phyloP scores from a whole-genome alignment of 2,329 filamentous ascomycete species.

The Thelonectria blattea region DNA sequence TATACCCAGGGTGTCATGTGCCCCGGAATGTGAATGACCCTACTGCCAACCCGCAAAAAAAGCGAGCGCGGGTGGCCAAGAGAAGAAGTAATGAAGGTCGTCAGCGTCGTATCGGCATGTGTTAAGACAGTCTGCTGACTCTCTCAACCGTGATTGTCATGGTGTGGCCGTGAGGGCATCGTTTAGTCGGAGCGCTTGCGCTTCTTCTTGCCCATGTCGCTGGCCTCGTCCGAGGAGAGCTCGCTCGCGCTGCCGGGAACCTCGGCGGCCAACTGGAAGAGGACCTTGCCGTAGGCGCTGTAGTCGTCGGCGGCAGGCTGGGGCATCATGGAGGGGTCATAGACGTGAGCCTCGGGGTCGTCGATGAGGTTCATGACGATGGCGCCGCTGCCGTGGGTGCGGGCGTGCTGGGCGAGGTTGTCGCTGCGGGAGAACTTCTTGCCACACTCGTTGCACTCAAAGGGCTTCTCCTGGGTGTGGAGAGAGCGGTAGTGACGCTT shows the following conservation, averaged over 20 bases:
- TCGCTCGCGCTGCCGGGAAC: constrained; percentile 70
- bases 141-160: constrained; percentile 29
- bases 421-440: constrained; percentile 99
- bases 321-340: constrained; percentile 52
- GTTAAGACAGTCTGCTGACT: constrained; percentile 32
- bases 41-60: constrained; percentile 37
- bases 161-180: constrained; percentile 14
- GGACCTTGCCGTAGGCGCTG: constrained; percentile 72
- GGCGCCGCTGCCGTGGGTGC: constrained; percentile 89
- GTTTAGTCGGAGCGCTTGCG: constrained; percentile 77
- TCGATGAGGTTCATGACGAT: constrained; percentile 91
- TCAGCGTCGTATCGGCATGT: constrained; percentile 44
- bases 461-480: constrained; percentile 98
- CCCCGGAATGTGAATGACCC: constrained; percentile 37
- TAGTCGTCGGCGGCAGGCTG: constrained; percentile 64
- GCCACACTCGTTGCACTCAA: constrained; percentile 95
- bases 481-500: constrained; percentile 99
- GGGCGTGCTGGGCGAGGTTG: constrained; percentile 94
- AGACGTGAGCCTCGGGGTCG: constrained; percentile 61
- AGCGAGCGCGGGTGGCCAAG: constrained; percentile 30
- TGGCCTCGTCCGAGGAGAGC: constrained; percentile 60
- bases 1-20: constrained; percentile 42
- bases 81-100: constrained; percentile 39
- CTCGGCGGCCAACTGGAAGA: constrained; percentile 81
- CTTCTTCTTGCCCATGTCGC: constrained; percentile 59